Percentiles rank a stretch among this genome's conserved stretches.
phyloP scores from a whole-genome alignment of 2,329 filamentous ascomycete species.

The Trichoderma arundinaceum region DNA sequence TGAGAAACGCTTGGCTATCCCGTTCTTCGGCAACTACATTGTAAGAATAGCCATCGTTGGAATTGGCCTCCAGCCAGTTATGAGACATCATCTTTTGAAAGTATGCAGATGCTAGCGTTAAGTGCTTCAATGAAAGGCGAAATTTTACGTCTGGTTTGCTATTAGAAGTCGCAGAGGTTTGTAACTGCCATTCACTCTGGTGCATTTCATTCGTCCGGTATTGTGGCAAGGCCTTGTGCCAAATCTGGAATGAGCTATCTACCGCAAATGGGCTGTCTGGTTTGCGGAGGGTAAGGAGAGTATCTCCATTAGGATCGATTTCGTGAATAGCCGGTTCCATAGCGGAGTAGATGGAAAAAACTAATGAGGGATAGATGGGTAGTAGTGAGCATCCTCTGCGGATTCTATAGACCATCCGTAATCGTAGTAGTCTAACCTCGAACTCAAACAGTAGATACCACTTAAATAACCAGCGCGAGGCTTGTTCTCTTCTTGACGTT shows the following conservation, averaged over 20 bases:
- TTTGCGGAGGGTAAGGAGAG: constrained; percentile 14
- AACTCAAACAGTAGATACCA: no score
- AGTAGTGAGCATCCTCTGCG: no score
- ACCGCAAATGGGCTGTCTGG: constrained; percentile 2
- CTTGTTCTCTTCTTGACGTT: no score
- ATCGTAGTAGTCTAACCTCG: no score
- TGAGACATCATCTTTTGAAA: constrained; percentile 33
- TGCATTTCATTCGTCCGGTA: not conserved
- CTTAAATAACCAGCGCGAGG: no score
- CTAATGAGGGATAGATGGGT: no score
- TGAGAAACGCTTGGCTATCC: constrained; percentile 48
- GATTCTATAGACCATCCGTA: no score
- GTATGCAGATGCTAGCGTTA: constrained; percentile 42
- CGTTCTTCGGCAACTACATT: constrained; percentile 32
- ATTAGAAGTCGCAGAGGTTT: not conserved
- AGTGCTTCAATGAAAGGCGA: constrained; percentile 44
- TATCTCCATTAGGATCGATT: constrained; percentile 20
- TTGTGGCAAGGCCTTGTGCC: not conserved
- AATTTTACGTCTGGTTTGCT: constrained; percentile 11
- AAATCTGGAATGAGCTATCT: not conserved
- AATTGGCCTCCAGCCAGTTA: constrained; percentile 28
- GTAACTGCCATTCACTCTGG: not conserved
- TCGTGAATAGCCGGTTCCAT: not conserved
- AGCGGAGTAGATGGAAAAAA: no score
- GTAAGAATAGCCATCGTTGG: not conserved